Conservation (phyloP, 2,329 filamentous ascomycete species). For the Claviceps capensis region DNA sequence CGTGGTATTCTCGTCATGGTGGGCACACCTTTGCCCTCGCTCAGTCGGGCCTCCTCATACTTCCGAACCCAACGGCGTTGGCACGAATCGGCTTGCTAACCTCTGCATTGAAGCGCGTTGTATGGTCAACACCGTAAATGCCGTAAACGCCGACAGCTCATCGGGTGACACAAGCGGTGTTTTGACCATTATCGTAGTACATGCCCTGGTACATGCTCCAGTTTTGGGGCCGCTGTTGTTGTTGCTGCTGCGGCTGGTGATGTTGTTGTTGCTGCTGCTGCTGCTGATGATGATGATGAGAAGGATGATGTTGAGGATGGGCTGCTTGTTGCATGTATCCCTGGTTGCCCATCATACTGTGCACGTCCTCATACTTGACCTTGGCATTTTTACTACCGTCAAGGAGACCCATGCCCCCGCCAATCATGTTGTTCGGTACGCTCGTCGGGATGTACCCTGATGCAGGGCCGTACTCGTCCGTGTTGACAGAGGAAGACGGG, state of each 20-base stretch:
- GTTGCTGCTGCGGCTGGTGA: constrained; percentile 14
- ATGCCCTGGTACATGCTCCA: constrained; percentile 20
- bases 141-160: not conserved
- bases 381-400: constrained; percentile 22
- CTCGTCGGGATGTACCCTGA: constrained; percentile 34
- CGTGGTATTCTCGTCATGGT: no score
- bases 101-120: not conserved
- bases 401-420: constrained; percentile 9
- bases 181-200: constrained; percentile 14
- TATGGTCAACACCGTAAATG: not conserved
- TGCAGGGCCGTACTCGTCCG: constrained; percentile 30
- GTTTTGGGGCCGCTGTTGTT: constrained; percentile 15
- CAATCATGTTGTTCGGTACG: constrained; percentile 30
- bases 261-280: constrained; percentile 16
- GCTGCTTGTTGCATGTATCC: constrained; percentile 15
- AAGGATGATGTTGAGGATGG: not conserved
- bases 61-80: no score
- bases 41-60: no score
- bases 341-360: constrained; percentile 9
- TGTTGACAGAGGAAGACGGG: constrained; percentile 33
- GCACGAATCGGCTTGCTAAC: no score
- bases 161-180: constrained; percentile 5
- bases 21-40: no score
- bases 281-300: constrained; percentile 3
- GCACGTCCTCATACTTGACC: constrained; percentile 26